Conservation (phyloP, 345 rosid species). For the Citrus inodora region DNA sequence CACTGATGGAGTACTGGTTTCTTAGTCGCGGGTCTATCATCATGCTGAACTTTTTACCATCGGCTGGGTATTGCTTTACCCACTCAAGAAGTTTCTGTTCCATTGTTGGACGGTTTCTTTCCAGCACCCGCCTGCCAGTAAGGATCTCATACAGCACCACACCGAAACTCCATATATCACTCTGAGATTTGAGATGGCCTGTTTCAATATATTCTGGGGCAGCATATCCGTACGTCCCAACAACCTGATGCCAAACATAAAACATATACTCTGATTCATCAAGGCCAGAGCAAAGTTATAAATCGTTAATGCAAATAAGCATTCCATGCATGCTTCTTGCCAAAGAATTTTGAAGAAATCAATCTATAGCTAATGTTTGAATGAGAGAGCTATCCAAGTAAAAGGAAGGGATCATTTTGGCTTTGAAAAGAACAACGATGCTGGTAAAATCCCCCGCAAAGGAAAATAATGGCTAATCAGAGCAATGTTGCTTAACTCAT, state of each 20-base stretch:
- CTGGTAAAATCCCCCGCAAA: not conserved
- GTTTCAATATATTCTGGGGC: constrained; percentile 90
- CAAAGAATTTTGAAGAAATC: not conserved
- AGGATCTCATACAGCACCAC: constrained; percentile 93
- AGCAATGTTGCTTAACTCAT: not conserved
- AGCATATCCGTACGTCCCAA: constrained; percentile 94
- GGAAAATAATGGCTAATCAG: not conserved
- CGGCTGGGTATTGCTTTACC: constrained; percentile 76
- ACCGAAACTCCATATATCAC: constrained; percentile 83
- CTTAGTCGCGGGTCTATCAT: constrained; percentile 73
- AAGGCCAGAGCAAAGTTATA: not conserved
- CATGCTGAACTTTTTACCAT: constrained; percentile 63
- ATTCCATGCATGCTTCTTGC: not conserved
- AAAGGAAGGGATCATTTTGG: not conserved
- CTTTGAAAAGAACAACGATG: not conserved
- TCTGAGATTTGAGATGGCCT: constrained; percentile 70
- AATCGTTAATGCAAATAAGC: not conserved
- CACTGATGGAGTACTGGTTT: constrained; percentile 38
- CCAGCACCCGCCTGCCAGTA: constrained; percentile 77
- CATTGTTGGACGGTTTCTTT: constrained; percentile 51
- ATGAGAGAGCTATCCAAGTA: not conserved
- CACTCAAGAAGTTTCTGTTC: constrained; percentile 86
- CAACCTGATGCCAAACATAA: constrained; percentile 43
- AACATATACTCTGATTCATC: not conserved
- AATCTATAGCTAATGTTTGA: not conserved